A percentile compares a stretch with the other conserved stretches of the same genome.
Evolutionary conservation across 2,329 filamentous ascomycete genomes (phyloP).

Genomic region (Emergomyces orientalis): DNA sequence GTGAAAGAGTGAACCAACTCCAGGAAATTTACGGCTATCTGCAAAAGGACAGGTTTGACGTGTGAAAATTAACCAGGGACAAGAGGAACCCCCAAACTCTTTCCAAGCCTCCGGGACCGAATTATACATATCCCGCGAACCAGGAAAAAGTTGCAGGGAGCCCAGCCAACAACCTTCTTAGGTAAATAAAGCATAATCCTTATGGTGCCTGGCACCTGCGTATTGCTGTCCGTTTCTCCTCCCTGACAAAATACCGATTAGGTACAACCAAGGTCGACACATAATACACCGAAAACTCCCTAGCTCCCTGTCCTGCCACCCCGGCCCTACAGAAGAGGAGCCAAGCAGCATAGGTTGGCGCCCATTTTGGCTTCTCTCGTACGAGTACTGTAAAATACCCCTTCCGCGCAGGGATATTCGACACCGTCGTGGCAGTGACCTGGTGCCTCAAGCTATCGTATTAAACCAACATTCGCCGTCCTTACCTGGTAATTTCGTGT

Average conservation of each 20-base stretch:
- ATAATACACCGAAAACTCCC: too few species aligned
- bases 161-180: background rate
- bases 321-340: too few species aligned
- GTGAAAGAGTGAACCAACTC: background rate
- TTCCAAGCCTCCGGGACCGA: background rate
- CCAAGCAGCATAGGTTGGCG: too few species aligned
- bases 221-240: background rate
- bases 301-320: too few species aligned
- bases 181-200: background rate
- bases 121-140: slow-evolving; percentile 2
- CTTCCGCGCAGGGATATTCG: background rate
- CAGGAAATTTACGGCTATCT: background rate
- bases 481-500: slow-evolving; percentile 5
- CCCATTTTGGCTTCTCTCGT: background rate
- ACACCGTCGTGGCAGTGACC: background rate
- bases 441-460: background rate
- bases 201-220: background rate
- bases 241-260: too few species aligned
- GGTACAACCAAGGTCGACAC: too few species aligned
- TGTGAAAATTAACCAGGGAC: background rate
- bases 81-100: background rate
- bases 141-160: background rate
- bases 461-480: background rate
- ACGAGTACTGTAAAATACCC: background rate
- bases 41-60: background rate